Base-by-base conservation (phyloP, 768 basidiomycete species). In the Lactarius akahatsu region DNA sequence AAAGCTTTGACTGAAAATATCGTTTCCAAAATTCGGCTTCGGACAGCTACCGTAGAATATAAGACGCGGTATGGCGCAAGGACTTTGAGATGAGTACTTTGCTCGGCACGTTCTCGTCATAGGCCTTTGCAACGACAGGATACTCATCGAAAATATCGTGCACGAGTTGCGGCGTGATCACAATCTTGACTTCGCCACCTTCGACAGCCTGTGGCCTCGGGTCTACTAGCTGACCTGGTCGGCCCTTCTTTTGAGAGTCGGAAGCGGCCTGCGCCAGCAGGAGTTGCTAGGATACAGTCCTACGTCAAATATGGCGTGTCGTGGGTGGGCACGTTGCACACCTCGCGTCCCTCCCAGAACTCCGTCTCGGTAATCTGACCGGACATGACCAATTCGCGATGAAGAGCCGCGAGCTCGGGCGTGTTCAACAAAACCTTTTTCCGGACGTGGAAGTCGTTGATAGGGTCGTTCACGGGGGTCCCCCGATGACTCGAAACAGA, bases 121-220 rank as follows among this genome's bases (percentile, higher is more conserved):
- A 96, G 0, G 95, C 96, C 76, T 86, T 91, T 47, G 90, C 88
- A 15, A 98, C 94, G 38, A 97, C 90, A 2, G 97, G 96, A 74
- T 95, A 98, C 78, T 97, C 96, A 70, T 98, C 95, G 72, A 99
- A 99, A 58, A 98, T 94, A 73, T 98, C 96, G 72, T 92, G 88
- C 40, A 96, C 91, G 55, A 98, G 83, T 76, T 95, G 92, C 18
- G 91, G 91, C 3, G 94, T 96, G 57, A 96, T 89, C 69, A 89
- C 85, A 69, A 95, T 92, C 76, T 92, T 96, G 73, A 91, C 84
- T 76, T 96, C 92, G 20, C 92, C 92, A 28, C 86, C 85, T 67
- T 92, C 91, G 20, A 89, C 86, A 1, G 92, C 87, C 73, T 92
- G 89, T 4, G 92, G 92, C 47, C 92, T 88, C 6, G 92, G 93